Evolutionary conservation across 106 monocot genomes (phyloP).

Genomic region (Phalaenopsis aphrodite): DNA sequence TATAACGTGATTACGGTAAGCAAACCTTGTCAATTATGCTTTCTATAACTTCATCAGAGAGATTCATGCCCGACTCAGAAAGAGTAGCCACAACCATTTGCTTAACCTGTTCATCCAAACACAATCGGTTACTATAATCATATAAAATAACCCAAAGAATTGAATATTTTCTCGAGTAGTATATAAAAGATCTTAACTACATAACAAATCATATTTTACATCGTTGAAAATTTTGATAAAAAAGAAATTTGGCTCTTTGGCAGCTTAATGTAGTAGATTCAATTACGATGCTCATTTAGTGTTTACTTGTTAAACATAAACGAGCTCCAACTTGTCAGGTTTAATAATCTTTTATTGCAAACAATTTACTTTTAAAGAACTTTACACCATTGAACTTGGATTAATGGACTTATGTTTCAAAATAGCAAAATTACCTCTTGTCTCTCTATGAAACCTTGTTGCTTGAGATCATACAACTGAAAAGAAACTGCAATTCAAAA

Average conservation of each 20-base stretch:
- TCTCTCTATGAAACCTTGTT: conserved; percentile 93
- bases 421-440: conserved; percentile 56
- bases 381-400: not conserved
- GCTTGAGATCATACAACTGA: conserved; percentile 91
- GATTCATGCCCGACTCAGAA: conserved; percentile 98
- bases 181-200: not conserved
- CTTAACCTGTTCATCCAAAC: conserved; percentile 51
- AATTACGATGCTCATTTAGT: not conserved
- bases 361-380: not conserved
- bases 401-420: not conserved
- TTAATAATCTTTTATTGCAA: not conserved
- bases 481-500: conserved; percentile 76
- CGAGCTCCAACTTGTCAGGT: not conserved
- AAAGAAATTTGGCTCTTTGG: not conserved
- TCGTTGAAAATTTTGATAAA: too few relatives aligned
- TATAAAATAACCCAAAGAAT: not conserved
- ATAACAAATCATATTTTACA: not conserved
- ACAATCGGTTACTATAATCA: not conserved
- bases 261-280: not conserved
- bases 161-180: not conserved
- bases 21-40: conserved; percentile 96
- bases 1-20: not conserved
- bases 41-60: conserved; percentile 94
- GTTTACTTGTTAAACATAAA: not conserved
- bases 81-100: conserved; percentile 99